Conservation (phyloP, 495 filamentous ascomycete genomes). For the Penicillium canariense region DNA sequence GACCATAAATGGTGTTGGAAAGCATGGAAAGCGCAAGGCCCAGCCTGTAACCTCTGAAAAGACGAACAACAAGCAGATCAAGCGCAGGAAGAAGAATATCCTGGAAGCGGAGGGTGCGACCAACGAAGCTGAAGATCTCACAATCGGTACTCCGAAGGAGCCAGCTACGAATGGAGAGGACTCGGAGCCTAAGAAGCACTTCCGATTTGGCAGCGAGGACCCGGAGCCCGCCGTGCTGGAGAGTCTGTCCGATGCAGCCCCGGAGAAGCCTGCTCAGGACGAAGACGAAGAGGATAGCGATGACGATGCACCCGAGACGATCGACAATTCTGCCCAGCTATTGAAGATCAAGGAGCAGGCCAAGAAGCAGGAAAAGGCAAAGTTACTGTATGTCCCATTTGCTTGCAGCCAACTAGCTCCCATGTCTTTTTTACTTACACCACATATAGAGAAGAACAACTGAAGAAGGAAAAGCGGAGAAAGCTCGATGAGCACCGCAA, state of each 20-base stretch:
- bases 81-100: slow-evolving; percentile 39
- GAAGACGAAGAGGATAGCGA: slow-evolving; percentile 33
- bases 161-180: slow-evolving; percentile 13
- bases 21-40: slow-evolving; percentile 39
- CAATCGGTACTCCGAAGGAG: slow-evolving; percentile 8
- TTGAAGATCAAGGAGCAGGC: slow-evolving; percentile 40
- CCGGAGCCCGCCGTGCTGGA: slow-evolving; percentile 31
- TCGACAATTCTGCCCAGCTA: slow-evolving; percentile 45
- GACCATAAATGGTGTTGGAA: slow-evolving; percentile 14
- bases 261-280: slow-evolving; percentile 22
- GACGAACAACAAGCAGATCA: slow-evolving; percentile 30
- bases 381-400: slow-evolving; percentile 33
- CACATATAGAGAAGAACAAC: slow-evolving; percentile 39
- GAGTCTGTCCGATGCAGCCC: slow-evolving; percentile 20
- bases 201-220: slow-evolving; percentile 48
- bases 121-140: slow-evolving; percentile 9
- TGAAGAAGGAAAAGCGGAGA: slow-evolving; percentile 46
- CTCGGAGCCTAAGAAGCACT: slow-evolving; percentile 31
- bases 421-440: slow-evolving; percentile 18
- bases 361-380: slow-evolving; percentile 38
- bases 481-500: slow-evolving; percentile 49
- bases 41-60: slow-evolving; percentile 19
- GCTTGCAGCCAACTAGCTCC: background rate
- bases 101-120: slow-evolving; percentile 22
- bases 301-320: slow-evolving; percentile 53